phyloP scores from a whole-genome alignment of 176 grass and related monocot species.

The Aechmea fasciata region DNA sequence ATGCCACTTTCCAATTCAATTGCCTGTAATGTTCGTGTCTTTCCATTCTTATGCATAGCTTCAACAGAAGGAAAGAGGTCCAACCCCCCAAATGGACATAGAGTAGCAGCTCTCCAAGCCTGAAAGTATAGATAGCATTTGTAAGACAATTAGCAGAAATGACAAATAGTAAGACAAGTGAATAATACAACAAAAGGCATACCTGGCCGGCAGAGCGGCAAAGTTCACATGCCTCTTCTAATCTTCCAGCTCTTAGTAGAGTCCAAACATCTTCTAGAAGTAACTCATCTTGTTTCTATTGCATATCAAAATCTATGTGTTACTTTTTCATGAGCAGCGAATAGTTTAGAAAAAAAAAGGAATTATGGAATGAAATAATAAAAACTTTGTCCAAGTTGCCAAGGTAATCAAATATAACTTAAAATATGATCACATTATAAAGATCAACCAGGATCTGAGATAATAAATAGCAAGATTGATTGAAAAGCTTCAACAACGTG shows the following conservation, averaged over 20 bases:
- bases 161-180: too few relatives aligned
- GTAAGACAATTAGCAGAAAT: neutral
- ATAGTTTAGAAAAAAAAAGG: too few relatives aligned
- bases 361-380: too few relatives aligned
- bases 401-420: too few relatives aligned
- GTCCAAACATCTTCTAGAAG: constrained; percentile 94
- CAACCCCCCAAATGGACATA: constrained; percentile 83
- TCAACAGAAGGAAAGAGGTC: constrained; percentile 79
- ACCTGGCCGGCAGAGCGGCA: constrained; percentile 97
- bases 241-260: constrained; percentile 84
- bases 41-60: constrained; percentile 74
- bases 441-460: too few relatives aligned
- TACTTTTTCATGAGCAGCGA: too few relatives aligned
- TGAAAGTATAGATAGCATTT: constrained; percentile 29
- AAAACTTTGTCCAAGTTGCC: too few relatives aligned
- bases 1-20: constrained; percentile 89
- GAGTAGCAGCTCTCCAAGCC: constrained; percentile 91
- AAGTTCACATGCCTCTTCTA: constrained; percentile 86
- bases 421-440: too few relatives aligned
- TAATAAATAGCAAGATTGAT: too few relatives aligned
- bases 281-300: constrained; percentile 95
- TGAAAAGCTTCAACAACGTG: too few relatives aligned
- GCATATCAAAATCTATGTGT: constrained; percentile 17
- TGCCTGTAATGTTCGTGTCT: constrained; percentile 64
- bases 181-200: neutral